These are phyloP conservation scores for Pyracantha coccinea DNA, from an alignment of 331 rosid genomes.

Conservation along the genomic window DNA sequence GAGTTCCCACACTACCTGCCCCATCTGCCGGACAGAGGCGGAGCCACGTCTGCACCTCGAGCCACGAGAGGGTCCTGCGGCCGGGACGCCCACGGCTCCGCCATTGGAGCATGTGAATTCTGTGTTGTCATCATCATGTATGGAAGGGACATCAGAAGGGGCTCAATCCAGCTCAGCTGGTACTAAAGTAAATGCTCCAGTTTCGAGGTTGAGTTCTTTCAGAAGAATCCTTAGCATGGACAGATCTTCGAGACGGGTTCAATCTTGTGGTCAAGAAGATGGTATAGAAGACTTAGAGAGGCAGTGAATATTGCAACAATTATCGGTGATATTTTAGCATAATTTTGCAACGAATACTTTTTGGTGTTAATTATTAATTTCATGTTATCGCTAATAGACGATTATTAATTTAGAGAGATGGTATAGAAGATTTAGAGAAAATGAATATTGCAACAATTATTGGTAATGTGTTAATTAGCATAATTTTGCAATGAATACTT, in stretches of 20 bases:
- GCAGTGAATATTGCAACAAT: slow-evolving; percentile 22
- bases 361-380: too few species aligned
- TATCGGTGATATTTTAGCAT: background rate
- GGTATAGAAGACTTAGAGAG: slow-evolving; percentile 60
- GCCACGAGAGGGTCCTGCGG: slow-evolving; percentile 47
- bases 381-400: background rate
- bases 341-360: background rate
- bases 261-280: slow-evolving; percentile 24
- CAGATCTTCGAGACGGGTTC: slow-evolving; percentile 47
- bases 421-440: too few species aligned
- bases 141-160: slow-evolving; percentile 29
- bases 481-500: too few species aligned
- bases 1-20: slow-evolving; percentile 53
- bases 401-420: background rate
- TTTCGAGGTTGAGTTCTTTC: slow-evolving; percentile 57
- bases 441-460: too few species aligned
- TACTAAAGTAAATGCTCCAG: slow-evolving; percentile 16
- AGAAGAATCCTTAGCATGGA: slow-evolving; percentile 68
- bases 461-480: too few species aligned
- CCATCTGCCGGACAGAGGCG: slow-evolving; percentile 60
- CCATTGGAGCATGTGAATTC: background rate
- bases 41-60: slow-evolving; percentile 34
- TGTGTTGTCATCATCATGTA: background rate
- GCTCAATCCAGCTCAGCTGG: slow-evolving; percentile 7
- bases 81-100: slow-evolving; percentile 15